phyloP scores from a whole-genome alignment of 2,329 filamentous ascomycete genomes.

The Aspergillus novoparasiticus region DNA sequence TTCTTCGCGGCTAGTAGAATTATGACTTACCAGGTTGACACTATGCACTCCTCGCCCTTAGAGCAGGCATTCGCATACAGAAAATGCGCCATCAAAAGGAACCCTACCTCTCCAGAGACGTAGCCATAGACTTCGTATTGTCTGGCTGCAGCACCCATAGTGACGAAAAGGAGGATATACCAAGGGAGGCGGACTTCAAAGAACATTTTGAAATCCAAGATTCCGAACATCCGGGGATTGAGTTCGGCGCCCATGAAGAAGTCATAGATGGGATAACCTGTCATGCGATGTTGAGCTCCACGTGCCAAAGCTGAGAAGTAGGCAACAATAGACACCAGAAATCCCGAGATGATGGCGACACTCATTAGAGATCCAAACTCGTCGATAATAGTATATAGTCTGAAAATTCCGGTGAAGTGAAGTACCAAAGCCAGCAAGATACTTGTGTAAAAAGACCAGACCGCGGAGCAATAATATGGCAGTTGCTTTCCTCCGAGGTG shows the following conservation, averaged over 20 bases:
- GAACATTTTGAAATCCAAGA: constrained; percentile 93
- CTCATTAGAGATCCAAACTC: constrained; percentile 93
- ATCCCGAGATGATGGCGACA: constrained; percentile 90
- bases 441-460: constrained; percentile 84
- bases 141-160: constrained; percentile 73
- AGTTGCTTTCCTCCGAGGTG: constrained; percentile 84
- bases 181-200: constrained; percentile 90
- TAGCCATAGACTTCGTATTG: constrained; percentile 87
- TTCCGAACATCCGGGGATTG: constrained; percentile 81
- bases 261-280: constrained; percentile 76
- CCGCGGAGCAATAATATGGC: constrained; percentile 90
- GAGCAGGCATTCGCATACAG: constrained; percentile 90
- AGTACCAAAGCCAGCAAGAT: constrained; percentile 70
- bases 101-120: constrained; percentile 79
- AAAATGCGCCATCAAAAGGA: constrained; percentile 86
- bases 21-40: constrained; percentile 70
- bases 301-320: constrained; percentile 83
- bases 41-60: constrained; percentile 89
- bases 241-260: constrained; percentile 91
- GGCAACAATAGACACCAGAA: constrained; percentile 76
- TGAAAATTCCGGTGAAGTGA: constrained; percentile 83
- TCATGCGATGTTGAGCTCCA: constrained; percentile 90
- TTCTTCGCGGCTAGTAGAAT: not conserved
- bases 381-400: constrained; percentile 87
- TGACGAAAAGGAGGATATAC: constrained; percentile 84